Evolutionary conservation across 192 early-diverging fungal genomes (phyloP).

Genomic region (Phlyctochytrium bullatum): DNA sequence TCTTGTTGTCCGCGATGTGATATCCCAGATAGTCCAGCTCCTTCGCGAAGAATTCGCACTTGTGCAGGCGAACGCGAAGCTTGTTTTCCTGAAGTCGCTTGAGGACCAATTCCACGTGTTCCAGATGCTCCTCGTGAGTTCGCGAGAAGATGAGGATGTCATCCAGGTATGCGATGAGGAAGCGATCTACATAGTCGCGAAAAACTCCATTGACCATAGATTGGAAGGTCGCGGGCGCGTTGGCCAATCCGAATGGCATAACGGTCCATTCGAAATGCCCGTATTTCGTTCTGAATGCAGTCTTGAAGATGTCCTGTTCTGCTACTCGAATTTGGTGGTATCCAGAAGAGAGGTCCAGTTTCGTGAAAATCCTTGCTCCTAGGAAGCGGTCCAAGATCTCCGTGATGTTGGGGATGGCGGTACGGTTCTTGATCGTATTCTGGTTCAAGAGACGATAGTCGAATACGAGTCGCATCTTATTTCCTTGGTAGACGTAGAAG

Average conservation of each 20-base stretch:
- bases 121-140: neutral
- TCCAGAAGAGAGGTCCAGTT: constrained; percentile 4
- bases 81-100: neutral
- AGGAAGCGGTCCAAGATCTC: constrained; percentile 25
- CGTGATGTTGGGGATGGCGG: constrained; percentile 36
- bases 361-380: constrained; percentile 21
- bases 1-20: neutral
- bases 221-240: constrained; percentile 54
- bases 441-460: constrained; percentile 30
- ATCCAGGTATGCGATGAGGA: constrained; percentile 27
- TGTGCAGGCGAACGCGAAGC: neutral
- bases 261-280: constrained; percentile 16
- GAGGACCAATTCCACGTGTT: constrained; percentile 15
- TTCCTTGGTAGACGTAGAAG: constrained; percentile 18
- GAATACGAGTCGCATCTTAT: constrained; percentile 20
- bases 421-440: constrained; percentile 30
- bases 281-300: constrained; percentile 13
- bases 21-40: neutral
- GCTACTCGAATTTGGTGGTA: constrained; percentile 3
- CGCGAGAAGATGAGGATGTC: constrained; percentile 47
- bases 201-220: constrained; percentile 46
- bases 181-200: constrained; percentile 9
- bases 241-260: constrained; percentile 27
- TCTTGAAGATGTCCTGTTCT: constrained; percentile 7
- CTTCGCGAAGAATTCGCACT: neutral